phyloP scores from a whole-genome alignment of 2,329 filamentous ascomycete genomes.

The Verticillium alfalfae region DNA sequence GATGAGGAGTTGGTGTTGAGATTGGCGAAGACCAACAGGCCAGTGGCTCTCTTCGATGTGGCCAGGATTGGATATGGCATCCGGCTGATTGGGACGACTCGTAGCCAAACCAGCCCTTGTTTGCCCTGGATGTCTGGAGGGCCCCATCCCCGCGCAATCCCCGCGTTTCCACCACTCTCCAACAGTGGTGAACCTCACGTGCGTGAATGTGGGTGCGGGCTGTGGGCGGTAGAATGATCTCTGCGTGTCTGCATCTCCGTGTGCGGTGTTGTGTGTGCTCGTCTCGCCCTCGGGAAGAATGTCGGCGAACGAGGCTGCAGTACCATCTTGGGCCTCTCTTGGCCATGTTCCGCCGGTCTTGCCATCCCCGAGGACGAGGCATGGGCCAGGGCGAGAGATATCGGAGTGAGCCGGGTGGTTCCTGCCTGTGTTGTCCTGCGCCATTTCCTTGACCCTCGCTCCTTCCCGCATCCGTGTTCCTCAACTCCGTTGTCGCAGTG shows the following conservation, averaged over 20 bases:
- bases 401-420: background rate
- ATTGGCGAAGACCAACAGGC: background rate
- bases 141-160: background rate
- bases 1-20: background rate
- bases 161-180: background rate
- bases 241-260: background rate
- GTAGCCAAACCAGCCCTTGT: background rate
- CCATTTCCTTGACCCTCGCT: background rate
- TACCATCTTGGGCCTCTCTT: background rate
- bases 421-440: background rate
- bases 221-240: background rate
- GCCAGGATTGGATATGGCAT: slow-evolving; percentile 1
- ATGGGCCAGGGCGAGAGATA: background rate
- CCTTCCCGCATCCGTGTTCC: background rate
- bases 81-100: slow-evolving; percentile 2
- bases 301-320: background rate
- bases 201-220: background rate
- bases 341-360: background rate
- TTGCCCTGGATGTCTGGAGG: background rate
- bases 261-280: background rate
- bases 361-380: background rate
- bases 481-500: background rate
- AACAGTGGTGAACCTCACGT: background rate
- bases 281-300: background rate
- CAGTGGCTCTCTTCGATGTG: too few relatives aligned